Evolutionary conservation across 345 rosid genomes (phyloP).

Genomic region (Moringa oleifera): DNA sequence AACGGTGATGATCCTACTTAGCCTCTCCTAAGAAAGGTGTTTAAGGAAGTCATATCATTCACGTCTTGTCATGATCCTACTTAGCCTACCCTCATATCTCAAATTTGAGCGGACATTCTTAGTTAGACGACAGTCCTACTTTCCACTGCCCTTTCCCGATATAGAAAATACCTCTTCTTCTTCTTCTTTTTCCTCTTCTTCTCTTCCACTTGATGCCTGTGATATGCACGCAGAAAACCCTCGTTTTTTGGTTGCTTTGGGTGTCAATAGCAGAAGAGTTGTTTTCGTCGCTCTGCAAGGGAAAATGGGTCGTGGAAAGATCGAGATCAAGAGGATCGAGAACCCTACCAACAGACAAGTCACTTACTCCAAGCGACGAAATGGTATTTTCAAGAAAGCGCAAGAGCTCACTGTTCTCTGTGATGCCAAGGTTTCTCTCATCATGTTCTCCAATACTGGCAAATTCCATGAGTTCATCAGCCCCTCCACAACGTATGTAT

Average conservation of each 20-base stretch:
- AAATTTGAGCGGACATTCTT: conserved; percentile 10
- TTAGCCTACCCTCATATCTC: no score
- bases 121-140: conserved; percentile 28
- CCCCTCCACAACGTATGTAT: conserved; percentile 44
- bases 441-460: conserved; percentile 47
- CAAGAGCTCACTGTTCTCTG: conserved; percentile 62
- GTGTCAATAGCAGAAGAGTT: not conserved
- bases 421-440: conserved; percentile 59
- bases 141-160: conserved; percentile 14
- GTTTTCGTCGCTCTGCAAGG: not conserved
- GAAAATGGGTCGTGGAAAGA: conserved; percentile 57
- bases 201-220: not conserved
- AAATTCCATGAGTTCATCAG: conserved; percentile 46
- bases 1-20: no score
- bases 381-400: conserved; percentile 64
- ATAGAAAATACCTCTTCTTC: conserved; percentile 15
- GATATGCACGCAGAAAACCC: not conserved
- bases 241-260: not conserved
- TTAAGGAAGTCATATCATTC: no score
- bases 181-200: conserved; percentile 1
- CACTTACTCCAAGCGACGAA: conserved; percentile 55
- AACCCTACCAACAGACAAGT: conserved; percentile 59
- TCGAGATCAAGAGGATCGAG: conserved; percentile 58
- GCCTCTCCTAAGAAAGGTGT: no score
- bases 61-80: no score